Conservation (phyloP, 2,329 filamentous ascomycete genomes). For the Colletotrichum eleusines region DNA sequence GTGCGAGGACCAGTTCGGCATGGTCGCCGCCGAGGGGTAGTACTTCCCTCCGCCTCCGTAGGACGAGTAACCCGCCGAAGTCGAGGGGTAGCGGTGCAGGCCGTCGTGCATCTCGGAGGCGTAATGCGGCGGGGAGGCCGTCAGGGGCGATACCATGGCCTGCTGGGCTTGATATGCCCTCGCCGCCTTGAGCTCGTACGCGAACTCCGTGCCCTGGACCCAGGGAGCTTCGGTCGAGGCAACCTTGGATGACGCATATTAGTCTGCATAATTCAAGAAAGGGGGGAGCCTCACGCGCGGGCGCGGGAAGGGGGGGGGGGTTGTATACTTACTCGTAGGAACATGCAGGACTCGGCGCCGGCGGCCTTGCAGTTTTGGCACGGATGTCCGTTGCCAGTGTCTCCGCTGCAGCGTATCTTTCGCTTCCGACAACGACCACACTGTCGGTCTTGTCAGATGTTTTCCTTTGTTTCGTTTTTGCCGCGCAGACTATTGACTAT, state of each 20-base stretch:
- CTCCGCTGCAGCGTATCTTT: constrained; percentile 95
- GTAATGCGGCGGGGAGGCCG: constrained; percentile 49
- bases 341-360: constrained; percentile 78
- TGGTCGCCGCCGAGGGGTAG: constrained; percentile 46
- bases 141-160: constrained; percentile 46
- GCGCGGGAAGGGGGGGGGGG: neutral
- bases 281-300: too few relatives aligned
- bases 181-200: constrained; percentile 54
- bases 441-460: constrained; percentile 59
- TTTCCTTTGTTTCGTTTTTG: constrained; percentile 16
- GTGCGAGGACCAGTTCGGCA: constrained; percentile 50
- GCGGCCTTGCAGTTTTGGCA: constrained; percentile 87
- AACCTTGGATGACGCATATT: constrained; percentile 47
- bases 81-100: constrained; percentile 48
- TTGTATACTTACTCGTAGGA: constrained; percentile 75
- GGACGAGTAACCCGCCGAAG: constrained; percentile 47
- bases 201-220: constrained; percentile 47
- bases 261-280: neutral
- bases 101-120: constrained; percentile 50
- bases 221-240: constrained; percentile 54
- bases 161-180: constrained; percentile 50
- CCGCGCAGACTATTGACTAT: constrained; percentile 6
- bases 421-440: constrained; percentile 90
- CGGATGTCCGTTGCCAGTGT: constrained; percentile 79
- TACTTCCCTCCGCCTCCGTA: constrained; percentile 51